Evolutionary conservation across 2,329 filamentous ascomycete species (phyloP).

Genomic region (Sporothrix pseudoabietina): DNA sequence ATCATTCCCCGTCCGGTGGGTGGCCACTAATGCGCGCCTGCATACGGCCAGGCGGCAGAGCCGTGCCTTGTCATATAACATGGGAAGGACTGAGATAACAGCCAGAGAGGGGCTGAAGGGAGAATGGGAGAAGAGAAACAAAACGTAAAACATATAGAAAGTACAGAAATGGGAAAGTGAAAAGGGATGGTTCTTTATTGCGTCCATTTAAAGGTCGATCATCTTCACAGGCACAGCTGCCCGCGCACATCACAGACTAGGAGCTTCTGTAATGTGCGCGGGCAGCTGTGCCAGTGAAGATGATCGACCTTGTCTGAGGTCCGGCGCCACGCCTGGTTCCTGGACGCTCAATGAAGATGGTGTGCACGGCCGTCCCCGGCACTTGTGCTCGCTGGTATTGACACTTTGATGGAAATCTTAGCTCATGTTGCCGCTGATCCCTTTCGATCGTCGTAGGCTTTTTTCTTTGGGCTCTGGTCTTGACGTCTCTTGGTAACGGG

Average conservation of each 20-base stretch:
- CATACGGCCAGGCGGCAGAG: background rate
- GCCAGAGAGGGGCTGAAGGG: too few relatives aligned
- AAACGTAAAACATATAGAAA: background rate
- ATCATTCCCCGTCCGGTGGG: background rate
- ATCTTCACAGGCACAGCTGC: background rate
- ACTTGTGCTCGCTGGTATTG: background rate
- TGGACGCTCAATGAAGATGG: background rate
- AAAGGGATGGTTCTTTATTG: background rate
- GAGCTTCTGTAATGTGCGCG: too few relatives aligned
- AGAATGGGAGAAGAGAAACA: background rate
- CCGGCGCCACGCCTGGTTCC: background rate
- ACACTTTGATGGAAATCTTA: background rate
- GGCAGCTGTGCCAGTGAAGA: too few relatives aligned
- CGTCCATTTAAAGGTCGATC: background rate
- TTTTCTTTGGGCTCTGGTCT: background rate
- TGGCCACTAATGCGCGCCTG: background rate
- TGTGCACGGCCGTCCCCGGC: background rate
- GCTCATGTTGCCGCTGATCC: background rate
- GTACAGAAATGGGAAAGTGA: background rate
- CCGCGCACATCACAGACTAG: background rate
- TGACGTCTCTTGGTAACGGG: background rate
- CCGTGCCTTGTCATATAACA: background rate
- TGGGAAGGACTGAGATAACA: background rate
- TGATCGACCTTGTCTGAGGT: background rate
- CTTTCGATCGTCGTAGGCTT: background rate